Conservation (phyloP, 495 filamentous ascomycete species). For the Haplographium delicatum region DNA sequence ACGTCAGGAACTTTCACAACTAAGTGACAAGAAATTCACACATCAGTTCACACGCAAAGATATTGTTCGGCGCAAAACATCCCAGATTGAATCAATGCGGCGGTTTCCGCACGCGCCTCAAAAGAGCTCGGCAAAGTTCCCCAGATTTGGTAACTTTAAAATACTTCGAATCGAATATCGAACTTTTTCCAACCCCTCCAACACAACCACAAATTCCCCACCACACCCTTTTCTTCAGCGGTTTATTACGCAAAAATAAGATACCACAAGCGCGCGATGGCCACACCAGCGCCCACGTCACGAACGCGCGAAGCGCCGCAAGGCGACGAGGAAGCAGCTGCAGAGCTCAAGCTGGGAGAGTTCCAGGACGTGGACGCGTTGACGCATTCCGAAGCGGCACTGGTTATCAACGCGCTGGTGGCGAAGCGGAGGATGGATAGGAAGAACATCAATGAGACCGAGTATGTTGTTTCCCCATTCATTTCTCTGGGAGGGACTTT, state of each 20-base stretch:
- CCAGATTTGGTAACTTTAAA: constrained; percentile 13
- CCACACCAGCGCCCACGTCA: constrained; percentile 19
- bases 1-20: too few species aligned
- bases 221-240: not conserved
- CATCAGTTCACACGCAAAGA: too few species aligned
- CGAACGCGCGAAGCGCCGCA: constrained; percentile 66
- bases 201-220: not conserved
- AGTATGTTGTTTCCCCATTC: constrained; percentile 34
- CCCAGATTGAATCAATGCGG: not conserved
- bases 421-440: constrained; percentile 61
- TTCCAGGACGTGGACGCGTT: constrained; percentile 84
- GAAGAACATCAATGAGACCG: constrained; percentile 62
- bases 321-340: constrained; percentile 83
- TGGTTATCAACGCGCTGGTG: constrained; percentile 83
- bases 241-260: not conserved
- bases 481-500: too few species aligned
- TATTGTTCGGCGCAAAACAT: not conserved
- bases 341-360: constrained; percentile 80
- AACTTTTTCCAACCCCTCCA: constrained; percentile 8
- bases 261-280: constrained; percentile 1
- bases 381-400: constrained; percentile 82
- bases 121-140: constrained; percentile 15
- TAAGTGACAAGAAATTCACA: too few species aligned
- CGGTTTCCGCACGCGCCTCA: not conserved
- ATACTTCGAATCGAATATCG: not conserved